These are phyloP conservation scores for Beauveria scarabaeidicola DNA, from an alignment of 2,329 filamentous ascomycete species.

Conservation along the genomic window DNA sequence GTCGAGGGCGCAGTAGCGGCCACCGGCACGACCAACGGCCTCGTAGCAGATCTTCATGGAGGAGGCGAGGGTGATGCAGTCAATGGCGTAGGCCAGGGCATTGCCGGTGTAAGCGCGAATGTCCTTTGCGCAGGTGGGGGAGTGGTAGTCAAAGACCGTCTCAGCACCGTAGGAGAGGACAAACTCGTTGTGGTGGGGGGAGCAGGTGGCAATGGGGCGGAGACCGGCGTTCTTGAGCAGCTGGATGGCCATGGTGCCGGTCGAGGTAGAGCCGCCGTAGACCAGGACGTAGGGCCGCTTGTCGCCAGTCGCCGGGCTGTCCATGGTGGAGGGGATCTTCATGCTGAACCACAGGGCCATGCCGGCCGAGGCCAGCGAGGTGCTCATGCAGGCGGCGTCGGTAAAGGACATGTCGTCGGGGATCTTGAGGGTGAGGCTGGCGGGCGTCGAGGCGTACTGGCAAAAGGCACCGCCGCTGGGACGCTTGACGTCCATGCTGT, in stretches of 20 bases:
- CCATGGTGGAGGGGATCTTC: conserved; percentile 18
- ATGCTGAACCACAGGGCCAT: conserved; percentile 23
- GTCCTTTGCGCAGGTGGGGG: conserved; percentile 23
- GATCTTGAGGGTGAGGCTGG: conserved; percentile 17
- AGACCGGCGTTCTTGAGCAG: conserved; percentile 29
- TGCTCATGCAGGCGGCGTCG: conserved; percentile 19
- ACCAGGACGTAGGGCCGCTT: conserved; percentile 28
- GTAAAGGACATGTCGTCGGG: conserved; percentile 19
- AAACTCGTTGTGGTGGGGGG: conserved; percentile 32
- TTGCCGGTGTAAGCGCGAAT: conserved; percentile 30
- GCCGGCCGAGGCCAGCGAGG: conserved; percentile 20
- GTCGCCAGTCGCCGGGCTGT: conserved; percentile 13
- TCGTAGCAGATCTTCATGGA: conserved; percentile 30
- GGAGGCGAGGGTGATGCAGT: conserved; percentile 30
- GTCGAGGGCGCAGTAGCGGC: conserved; percentile 29
- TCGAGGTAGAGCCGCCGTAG: conserved; percentile 35
- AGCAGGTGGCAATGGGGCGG: conserved; percentile 35
- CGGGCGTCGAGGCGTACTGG: conserved; percentile 19
- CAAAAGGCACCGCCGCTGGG: conserved; percentile 22
- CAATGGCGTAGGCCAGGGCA: conserved; percentile 30
- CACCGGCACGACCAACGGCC: conserved; percentile 29
- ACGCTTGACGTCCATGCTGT: conserved; percentile 16
- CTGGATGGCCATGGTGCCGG: conserved; percentile 36
- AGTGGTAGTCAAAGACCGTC: conserved; percentile 36
- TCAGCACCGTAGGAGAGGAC: conserved; percentile 34